Conservation (phyloP, 305 asterid genomes). For the Solanum hybrid region DNA sequence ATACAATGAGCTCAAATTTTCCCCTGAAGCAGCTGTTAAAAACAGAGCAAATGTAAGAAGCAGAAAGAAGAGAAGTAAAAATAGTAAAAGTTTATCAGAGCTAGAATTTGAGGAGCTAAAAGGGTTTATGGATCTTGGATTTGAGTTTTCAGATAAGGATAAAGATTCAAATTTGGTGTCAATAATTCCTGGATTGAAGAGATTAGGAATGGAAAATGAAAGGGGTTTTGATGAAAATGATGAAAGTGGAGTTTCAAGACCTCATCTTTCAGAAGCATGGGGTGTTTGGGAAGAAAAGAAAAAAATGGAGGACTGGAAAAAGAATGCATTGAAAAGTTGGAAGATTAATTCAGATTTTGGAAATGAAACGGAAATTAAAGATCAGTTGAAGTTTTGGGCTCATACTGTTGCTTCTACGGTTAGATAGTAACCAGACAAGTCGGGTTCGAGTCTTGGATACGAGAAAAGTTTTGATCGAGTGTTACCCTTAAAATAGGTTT, state of each 20-base stretch:
- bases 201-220: conserved; percentile 24
- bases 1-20: conserved; percentile 6
- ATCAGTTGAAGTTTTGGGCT: conserved; percentile 69
- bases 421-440: background rate
- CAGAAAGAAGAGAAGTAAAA: conserved; percentile 4
- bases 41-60: background rate
- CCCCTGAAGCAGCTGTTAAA: background rate
- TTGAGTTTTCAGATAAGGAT: conserved; percentile 54
- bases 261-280: conserved; percentile 86
- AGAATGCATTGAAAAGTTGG: conserved; percentile 27
- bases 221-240: background rate
- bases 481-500: background rate
- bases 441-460: background rate
- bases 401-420: conserved; percentile 60
- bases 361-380: conserved; percentile 49
- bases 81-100: conserved; percentile 49
- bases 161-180: conserved; percentile 41
- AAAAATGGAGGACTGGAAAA: background rate
- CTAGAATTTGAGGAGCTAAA: conserved; percentile 63
- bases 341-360: conserved; percentile 33
- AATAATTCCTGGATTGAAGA: conserved; percentile 55
- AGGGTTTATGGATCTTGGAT: conserved; percentile 84
- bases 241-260: conserved; percentile 33
- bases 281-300: conserved; percentile 25
- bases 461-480: too few species aligned